Base-by-base conservation (phyloP, 2,329 filamentous ascomycete genomes). In the Ophiostoma ips region DNA sequence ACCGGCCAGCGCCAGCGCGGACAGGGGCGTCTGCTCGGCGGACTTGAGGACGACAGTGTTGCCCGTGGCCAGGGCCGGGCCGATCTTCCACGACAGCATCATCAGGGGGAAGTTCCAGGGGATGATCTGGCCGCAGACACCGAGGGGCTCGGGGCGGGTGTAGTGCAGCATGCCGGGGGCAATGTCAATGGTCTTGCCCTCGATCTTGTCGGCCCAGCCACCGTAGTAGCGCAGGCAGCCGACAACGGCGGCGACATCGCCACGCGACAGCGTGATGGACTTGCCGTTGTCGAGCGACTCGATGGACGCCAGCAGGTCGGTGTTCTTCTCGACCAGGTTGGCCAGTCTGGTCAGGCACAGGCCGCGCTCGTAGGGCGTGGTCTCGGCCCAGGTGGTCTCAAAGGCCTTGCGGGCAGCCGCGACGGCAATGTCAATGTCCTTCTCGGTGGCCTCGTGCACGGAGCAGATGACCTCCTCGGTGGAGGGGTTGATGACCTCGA, bases 261-360 rank as follows among this genome's bases (percentile, higher is more conserved):
- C 83, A 63, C 79, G 83, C 55, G 86, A 83, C 76, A 87, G 79
- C 61, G 62, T 73, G 64, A 87, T 77, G 55, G 84, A 80, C 76
- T 92, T 92, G 66, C 84, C 89, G 62, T 94, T 87, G 73, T 94
- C 88, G 50, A 94, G 75, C 37, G 87, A 81, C 73, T 95, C 89
- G 52, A 94, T 81, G 18, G 87, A 76, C 50, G 86, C 84, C 56
- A 95, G 75, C 44, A 81, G 71, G 36, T 92, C 83, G 34, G 71
- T 55, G 68, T 95, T 83, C 73, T 86, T 76, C 72, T 94, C 85
- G 56, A 82, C 73, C 43, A 94, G 71, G 37, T 90, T 79, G 62
- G 87, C 86, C 45, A 95, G 81, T 67, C 86, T 90, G 58, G 72
- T 67, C 55, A 95, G 70, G 55, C 81, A 67, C 60, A 72, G 74